Evolutionary conservation across 257 asterid genomes (phyloP).

Genomic region (Forsythia viridissima): DNA sequence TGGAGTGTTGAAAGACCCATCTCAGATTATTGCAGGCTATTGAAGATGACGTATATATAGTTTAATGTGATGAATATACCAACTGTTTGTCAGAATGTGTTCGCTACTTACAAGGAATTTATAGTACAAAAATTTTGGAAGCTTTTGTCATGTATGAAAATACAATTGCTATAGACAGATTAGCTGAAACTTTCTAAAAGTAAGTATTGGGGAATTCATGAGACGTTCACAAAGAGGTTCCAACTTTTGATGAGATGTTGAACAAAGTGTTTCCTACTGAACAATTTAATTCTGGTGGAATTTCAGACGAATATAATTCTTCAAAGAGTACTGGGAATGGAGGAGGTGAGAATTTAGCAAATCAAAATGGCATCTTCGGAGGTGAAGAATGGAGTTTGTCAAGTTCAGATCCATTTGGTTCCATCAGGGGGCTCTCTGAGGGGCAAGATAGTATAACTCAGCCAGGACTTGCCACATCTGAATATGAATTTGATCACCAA

Average conservation of each 20-base stretch:
- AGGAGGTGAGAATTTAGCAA: conserved; percentile 7
- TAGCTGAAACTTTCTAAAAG: background rate
- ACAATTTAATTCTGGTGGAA: background rate
- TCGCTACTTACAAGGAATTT: background rate
- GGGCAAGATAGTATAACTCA: background rate
- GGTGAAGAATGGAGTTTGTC: conserved; percentile 23
- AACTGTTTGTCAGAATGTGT: background rate
- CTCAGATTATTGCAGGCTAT: background rate
- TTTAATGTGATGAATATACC: background rate
- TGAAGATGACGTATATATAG: background rate
- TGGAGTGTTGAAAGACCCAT: background rate
- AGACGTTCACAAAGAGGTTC: background rate
- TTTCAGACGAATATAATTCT: background rate
- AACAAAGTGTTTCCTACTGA: background rate
- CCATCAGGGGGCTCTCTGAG: background rate
- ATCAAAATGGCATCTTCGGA: conserved; percentile 17
- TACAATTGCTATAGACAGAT: background rate
- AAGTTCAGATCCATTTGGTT: conserved; percentile 5
- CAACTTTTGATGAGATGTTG: background rate
- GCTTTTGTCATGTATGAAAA: background rate
- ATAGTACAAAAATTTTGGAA: background rate
- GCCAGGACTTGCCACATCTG: background rate
- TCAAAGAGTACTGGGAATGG: background rate
- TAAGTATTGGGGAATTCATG: background rate
- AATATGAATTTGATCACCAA: conserved; percentile 15